A percentile compares a stretch with the other conserved stretches of the same genome.
Evolutionary conservation across 176 grass and related monocot species (phyloP).

Genomic region (Ananas comosus): DNA sequence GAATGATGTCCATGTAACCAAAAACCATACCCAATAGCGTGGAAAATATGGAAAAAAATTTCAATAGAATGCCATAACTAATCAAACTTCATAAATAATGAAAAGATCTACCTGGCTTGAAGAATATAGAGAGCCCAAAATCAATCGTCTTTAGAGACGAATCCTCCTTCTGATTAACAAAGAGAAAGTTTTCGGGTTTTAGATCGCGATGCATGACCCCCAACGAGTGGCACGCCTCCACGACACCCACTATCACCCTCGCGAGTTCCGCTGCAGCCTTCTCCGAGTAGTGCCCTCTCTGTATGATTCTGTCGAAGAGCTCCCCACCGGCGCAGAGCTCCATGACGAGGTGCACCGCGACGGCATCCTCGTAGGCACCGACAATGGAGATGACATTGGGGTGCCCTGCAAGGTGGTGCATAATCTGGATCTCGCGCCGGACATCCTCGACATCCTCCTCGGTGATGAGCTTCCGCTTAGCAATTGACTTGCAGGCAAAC

Average conservation of each 20-base stretch:
- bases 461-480: slow-evolving; percentile 61
- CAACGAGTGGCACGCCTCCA: slow-evolving; percentile 66
- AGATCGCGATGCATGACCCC: slow-evolving; percentile 77
- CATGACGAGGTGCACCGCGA: slow-evolving; percentile 74
- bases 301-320: slow-evolving; percentile 68
- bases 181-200: slow-evolving; percentile 75
- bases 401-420: slow-evolving; percentile 58
- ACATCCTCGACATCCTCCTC: slow-evolving; percentile 83
- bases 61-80: not conserved
- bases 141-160: slow-evolving; percentile 66
- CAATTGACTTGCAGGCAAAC: slow-evolving; percentile 72
- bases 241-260: slow-evolving; percentile 61
- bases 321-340: slow-evolving; percentile 69
- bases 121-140: slow-evolving; percentile 64
- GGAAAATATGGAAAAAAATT: not conserved
- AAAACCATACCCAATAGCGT: too few species aligned
- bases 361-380: slow-evolving; percentile 60
- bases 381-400: slow-evolving; percentile 60
- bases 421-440: slow-evolving; percentile 75
- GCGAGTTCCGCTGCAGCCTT: slow-evolving; percentile 52
- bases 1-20: too few species aligned
- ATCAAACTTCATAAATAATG: not conserved
- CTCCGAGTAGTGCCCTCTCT: slow-evolving; percentile 56
- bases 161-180: slow-evolving; percentile 48
- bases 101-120: slow-evolving; percentile 23